These are phyloP conservation scores for Agrostemma githago DNA, from an alignment of 148 eudicot genomes.

Conservation along the genomic window DNA sequence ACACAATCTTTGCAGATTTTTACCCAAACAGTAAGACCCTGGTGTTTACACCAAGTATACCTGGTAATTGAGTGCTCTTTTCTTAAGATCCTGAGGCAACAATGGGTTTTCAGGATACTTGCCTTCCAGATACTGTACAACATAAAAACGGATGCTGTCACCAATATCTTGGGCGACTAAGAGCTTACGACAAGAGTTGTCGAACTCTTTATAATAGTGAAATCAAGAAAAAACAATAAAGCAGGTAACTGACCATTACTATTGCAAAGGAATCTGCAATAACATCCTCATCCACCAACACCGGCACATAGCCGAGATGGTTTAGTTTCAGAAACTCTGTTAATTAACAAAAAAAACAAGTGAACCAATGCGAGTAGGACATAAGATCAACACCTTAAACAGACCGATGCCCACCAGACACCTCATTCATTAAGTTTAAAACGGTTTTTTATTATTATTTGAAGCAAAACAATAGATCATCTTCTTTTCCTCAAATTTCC, in stretches of 20 bases:
- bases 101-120: constrained; percentile 77
- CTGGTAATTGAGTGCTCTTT: too few relatives aligned
- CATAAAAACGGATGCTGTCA: not conserved
- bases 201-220: too few relatives aligned
- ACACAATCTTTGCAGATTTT: too few relatives aligned
- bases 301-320: constrained; percentile 73
- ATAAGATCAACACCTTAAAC: not conserved
- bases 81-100: not conserved
- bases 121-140: constrained; percentile 73
- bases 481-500: too few relatives aligned
- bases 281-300: constrained; percentile 66
- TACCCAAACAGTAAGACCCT: too few relatives aligned
- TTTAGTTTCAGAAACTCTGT: constrained; percentile 68
- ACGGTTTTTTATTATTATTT: too few relatives aligned
- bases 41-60: too few relatives aligned
- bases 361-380: not conserved
- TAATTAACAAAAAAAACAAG: not conserved
- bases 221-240: not conserved
- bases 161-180: constrained; percentile 1
- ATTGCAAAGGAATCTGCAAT: constrained; percentile 83
- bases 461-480: too few relatives aligned
- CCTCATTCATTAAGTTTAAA: too few relatives aligned
- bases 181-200: not conserved
- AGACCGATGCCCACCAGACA: not conserved
- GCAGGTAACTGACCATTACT: constrained; percentile 49